Conservation (phyloP, 2,329 filamentous ascomycete genomes). For the Clarireedia homoeocarpa region DNA sequence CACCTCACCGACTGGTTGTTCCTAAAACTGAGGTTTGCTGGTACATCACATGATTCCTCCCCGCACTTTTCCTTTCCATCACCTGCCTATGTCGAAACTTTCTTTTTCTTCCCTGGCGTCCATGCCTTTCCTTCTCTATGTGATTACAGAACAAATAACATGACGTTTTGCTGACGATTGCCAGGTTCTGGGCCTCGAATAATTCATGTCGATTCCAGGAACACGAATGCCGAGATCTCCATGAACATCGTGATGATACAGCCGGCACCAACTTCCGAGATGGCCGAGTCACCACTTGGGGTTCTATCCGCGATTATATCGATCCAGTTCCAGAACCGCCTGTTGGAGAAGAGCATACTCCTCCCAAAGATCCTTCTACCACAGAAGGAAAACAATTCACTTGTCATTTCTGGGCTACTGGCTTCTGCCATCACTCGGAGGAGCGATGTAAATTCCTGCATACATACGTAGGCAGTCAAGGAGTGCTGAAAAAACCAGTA, state of each 20-base stretch:
- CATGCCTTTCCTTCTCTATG: not conserved
- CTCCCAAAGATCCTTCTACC: not conserved
- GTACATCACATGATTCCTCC: constrained; percentile 3
- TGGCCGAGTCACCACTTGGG: constrained; percentile 16
- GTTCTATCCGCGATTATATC: constrained; percentile 6
- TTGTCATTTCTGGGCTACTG: constrained; percentile 1
- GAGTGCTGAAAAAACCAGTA: not conserved
- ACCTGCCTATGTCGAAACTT: too few species aligned
- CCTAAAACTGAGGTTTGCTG: constrained; percentile 21
- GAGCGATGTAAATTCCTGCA: constrained; percentile 18
- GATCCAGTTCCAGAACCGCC: not conserved
- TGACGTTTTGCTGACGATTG: not conserved
- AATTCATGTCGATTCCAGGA: constrained; percentile 21
- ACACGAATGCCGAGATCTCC: constrained; percentile 23
- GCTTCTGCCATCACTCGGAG: not conserved
- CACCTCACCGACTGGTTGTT: not conserved
- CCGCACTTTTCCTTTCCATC: not conserved
- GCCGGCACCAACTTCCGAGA: constrained; percentile 13
- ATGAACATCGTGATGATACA: constrained; percentile 10
- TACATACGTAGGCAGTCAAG: constrained; percentile 1
- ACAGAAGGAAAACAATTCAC: constrained; percentile 4
- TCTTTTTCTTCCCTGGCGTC: too few species aligned
- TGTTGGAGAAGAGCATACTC: not conserved
- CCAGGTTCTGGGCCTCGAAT: constrained; percentile 15
- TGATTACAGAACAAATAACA: not conserved